Conservation (phyloP, 306 rosid species). For the Dryas drummondii region DNA sequence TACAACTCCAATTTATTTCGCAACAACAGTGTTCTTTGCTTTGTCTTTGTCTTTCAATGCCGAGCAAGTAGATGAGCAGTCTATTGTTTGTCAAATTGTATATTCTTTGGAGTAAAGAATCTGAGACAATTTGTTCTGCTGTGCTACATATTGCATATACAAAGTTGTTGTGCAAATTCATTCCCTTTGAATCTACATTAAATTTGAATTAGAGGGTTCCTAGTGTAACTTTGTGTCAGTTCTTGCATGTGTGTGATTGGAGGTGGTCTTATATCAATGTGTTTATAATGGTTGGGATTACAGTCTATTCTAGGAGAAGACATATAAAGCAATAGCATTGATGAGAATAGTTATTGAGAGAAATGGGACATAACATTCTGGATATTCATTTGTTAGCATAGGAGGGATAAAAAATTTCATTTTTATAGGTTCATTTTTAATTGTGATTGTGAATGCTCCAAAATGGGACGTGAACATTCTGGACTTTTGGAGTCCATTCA, state of each 20-base stretch:
- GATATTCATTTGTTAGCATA: conserved; percentile 21
- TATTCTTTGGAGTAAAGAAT: background rate
- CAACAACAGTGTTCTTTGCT: background rate
- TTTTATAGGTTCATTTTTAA: background rate
- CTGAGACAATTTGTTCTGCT: background rate
- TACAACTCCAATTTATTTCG: background rate
- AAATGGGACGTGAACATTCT: too few relatives aligned
- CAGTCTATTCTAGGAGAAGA: background rate
- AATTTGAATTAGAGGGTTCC: conserved; percentile 7
- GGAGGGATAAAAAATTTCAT: background rate
- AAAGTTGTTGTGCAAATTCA: background rate
- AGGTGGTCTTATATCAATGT: conserved; percentile 1
- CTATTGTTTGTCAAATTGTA: background rate
- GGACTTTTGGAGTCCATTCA: too few relatives aligned
- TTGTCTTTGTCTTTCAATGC: background rate
- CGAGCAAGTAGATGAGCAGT: background rate
- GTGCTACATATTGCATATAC: background rate
- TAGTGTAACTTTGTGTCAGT: background rate
- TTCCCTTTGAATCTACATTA: background rate
- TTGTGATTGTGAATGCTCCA: background rate
- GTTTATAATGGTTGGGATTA: background rate
- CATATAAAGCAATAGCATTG: background rate
- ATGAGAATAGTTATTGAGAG: background rate
- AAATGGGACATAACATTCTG: background rate
- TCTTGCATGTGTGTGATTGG: background rate